Evolutionary conservation across 257 asterid genomes (phyloP).

Genomic region (Nicotiana knightiana): DNA sequence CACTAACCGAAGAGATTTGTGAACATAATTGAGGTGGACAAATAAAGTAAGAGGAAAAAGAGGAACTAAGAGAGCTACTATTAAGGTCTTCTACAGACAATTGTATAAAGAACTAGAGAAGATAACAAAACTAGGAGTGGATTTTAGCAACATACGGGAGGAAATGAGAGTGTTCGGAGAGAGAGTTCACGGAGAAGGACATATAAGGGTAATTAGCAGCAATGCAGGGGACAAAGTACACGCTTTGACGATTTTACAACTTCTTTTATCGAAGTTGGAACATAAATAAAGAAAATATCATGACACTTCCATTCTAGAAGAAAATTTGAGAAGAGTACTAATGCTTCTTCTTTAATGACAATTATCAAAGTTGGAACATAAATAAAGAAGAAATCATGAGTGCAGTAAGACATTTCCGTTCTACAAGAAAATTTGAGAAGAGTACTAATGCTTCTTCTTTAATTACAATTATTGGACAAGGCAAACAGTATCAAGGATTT

Average conservation of each 20-base stretch:
- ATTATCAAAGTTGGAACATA: not conserved
- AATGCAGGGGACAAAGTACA: not conserved
- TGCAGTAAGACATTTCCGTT: not conserved
- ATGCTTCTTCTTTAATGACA: not conserved
- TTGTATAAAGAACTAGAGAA: not conserved
- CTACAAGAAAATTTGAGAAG: not conserved
- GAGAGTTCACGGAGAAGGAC: not conserved
- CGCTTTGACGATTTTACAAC: not conserved
- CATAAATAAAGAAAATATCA: not conserved
- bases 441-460: not conserved
- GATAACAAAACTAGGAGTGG: not conserved
- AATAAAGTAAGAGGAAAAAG: not conserved
- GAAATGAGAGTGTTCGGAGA: not conserved
- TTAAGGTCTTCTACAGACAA: not conserved
- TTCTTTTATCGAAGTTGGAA: not conserved
- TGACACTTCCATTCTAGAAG: not conserved
- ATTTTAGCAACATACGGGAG: not conserved
- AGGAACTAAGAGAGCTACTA: not conserved
- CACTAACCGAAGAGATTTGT: not conserved
- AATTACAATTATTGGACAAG: not conserved
- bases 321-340: not conserved
- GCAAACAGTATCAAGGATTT: slow-evolving; percentile 1
- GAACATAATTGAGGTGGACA: not conserved
- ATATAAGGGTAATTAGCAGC: not conserved
- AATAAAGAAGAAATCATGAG: not conserved